Percentiles rank a stretch among this genome's conserved stretches.
Evolutionary conservation across 768 basidiomycete species (phyloP).

Genomic region (Russula sp.): DNA sequence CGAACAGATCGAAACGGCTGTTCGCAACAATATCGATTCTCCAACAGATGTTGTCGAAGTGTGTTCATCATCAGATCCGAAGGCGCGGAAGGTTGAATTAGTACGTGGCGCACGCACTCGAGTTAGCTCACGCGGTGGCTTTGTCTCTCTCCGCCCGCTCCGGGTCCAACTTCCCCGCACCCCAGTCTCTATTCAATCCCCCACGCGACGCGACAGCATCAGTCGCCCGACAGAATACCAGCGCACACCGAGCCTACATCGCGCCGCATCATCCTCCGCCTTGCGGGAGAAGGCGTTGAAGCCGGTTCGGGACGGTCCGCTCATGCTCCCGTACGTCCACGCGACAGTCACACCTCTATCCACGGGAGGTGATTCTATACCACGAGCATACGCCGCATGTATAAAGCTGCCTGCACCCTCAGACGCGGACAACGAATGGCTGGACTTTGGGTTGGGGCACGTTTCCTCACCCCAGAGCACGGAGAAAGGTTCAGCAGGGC

Average conservation of each 20-base stretch:
- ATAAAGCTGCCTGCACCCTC: slow-evolving; percentile 54
- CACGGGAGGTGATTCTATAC: slow-evolving; percentile 30
- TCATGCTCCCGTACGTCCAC: slow-evolving; percentile 59
- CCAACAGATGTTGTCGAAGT: slow-evolving; percentile 53
- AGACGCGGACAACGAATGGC: slow-evolving; percentile 62
- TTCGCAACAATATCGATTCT: slow-evolving; percentile 55
- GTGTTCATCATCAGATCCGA: slow-evolving; percentile 57
- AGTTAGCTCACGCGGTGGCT: slow-evolving; percentile 59
- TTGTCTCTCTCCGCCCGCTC: slow-evolving; percentile 51
- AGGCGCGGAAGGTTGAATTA: slow-evolving; percentile 61
- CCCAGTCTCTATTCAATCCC: slow-evolving; percentile 18
- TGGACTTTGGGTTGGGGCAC: slow-evolving; percentile 71
- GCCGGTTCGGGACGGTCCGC: slow-evolving; percentile 51
- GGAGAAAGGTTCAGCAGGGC: slow-evolving; percentile 30
- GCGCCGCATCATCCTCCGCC: slow-evolving; percentile 31
- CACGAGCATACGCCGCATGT: slow-evolving; percentile 58
- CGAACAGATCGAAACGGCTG: slow-evolving; percentile 54
- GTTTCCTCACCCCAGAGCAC: slow-evolving; percentile 33
- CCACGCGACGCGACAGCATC: slow-evolving; percentile 27
- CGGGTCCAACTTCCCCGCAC: slow-evolving; percentile 33
- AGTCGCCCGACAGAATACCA: slow-evolving; percentile 32
- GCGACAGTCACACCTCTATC: slow-evolving; percentile 54
- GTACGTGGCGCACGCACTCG: slow-evolving; percentile 58
- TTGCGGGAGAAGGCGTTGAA: slow-evolving; percentile 36
- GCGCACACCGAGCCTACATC: slow-evolving; percentile 31